These are phyloP conservation scores for Mikania micrantha DNA, from an alignment of 129 eudicot genomes.

Conservation along the genomic window DNA sequence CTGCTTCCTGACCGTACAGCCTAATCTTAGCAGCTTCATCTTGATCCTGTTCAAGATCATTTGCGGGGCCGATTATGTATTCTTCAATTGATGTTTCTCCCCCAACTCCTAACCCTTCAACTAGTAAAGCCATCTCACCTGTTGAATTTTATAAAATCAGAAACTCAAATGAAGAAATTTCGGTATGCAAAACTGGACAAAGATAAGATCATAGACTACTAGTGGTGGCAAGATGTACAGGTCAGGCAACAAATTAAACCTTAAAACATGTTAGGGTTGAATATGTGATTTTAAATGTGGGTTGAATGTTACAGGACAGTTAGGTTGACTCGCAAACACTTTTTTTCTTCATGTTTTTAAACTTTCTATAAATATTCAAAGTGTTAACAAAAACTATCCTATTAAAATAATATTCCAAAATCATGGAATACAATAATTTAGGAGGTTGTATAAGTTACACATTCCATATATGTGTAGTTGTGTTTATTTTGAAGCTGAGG, in stretches of 20 bases:
- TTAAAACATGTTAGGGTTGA: neutral
- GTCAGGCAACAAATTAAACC: neutral
- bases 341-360: neutral
- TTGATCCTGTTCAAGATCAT: slow-evolving; percentile 50
- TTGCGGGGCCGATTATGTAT: slow-evolving; percentile 67
- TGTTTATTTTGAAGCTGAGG: too few species aligned
- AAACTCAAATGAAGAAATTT: neutral
- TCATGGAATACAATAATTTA: neutral
- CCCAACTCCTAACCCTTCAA: slow-evolving; percentile 85
- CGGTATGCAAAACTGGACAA: neutral
- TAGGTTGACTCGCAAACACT: neutral
- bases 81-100: slow-evolving; percentile 83
- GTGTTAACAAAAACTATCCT: neutral
- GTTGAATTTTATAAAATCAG: slow-evolving; percentile 7
- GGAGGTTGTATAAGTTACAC: neutral
- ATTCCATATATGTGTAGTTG: too few species aligned
- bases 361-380: neutral
- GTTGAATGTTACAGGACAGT: neutral
- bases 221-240: neutral
- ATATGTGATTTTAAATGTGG: neutral
- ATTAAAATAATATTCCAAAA: neutral
- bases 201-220: neutral
- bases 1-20: slow-evolving; percentile 73
- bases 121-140: slow-evolving; percentile 94
- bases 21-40: slow-evolving; percentile 55